Evolutionary conservation across 176 grass and related monocot species (phyloP).

Genomic region (Alopecurus myosuroides): DNA sequence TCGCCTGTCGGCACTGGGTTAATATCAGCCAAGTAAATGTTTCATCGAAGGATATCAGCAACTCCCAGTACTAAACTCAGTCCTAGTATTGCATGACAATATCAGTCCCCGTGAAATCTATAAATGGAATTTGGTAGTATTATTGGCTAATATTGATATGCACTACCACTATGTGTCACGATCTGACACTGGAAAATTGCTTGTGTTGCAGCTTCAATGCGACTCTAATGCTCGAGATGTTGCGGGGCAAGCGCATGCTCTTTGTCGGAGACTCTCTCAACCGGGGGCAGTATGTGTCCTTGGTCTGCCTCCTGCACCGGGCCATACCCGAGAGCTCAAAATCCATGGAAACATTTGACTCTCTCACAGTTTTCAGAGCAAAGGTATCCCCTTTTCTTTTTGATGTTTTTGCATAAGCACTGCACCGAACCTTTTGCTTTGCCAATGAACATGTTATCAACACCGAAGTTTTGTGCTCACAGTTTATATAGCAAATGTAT

Average conservation of each 20-base stretch:
- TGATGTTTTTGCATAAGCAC: not conserved
- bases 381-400: conserved; percentile 49
- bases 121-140: not conserved
- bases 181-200: not conserved
- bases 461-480: conserved; percentile 11
- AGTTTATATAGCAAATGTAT: conserved; percentile 82
- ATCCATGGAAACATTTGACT: conserved; percentile 78
- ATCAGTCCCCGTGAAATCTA: no score
- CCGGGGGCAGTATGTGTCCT: conserved; percentile 72
- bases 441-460: not conserved
- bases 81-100: not conserved
- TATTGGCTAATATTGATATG: not conserved
- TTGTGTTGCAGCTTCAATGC: conserved; percentile 69
- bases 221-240: conserved; percentile 68
- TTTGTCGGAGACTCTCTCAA: conserved; percentile 94
- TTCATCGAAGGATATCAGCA: not conserved
- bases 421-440: not conserved
- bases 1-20: not conserved
- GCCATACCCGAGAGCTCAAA: conserved; percentile 56
- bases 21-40: not conserved
- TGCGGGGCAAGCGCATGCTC: conserved; percentile 84
- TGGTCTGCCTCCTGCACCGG: conserved; percentile 82
- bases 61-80: not conserved
- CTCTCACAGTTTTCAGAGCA: conserved; percentile 78
- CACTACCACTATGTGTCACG: not conserved